Evolutionary conservation across 2,329 filamentous ascomycete genomes (phyloP).

Genomic region (Monilinia fructigena): DNA sequence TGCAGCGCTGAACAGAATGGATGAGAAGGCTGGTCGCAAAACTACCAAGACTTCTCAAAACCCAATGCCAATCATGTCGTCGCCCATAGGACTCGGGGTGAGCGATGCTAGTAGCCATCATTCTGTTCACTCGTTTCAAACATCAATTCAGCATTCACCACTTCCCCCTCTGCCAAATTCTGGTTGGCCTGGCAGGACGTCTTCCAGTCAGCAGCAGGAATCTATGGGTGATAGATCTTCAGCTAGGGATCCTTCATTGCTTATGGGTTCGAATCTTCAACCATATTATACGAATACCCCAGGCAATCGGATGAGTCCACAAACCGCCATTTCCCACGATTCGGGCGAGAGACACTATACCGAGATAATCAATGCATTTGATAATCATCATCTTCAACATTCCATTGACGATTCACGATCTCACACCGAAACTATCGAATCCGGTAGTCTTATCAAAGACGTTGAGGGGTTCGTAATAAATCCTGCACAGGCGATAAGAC

Average conservation of each 20-base stretch:
- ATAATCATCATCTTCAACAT: constrained; percentile 25
- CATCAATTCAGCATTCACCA: constrained; percentile 25
- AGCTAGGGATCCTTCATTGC: constrained; percentile 8
- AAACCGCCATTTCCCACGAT: neutral
- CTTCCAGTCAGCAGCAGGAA: constrained; percentile 25
- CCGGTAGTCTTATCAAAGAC: constrained; percentile 42
- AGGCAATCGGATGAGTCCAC: neutral
- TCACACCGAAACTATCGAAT: constrained; percentile 38
- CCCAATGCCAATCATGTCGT: neutral
- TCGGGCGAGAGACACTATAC: constrained; percentile 19
- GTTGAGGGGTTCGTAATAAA: constrained; percentile 45
- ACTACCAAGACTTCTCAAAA: constrained; percentile 1
- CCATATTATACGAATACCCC: constrained; percentile 6
- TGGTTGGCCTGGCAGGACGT: constrained; percentile 25
- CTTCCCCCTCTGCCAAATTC: constrained; percentile 15
- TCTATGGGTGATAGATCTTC: constrained; percentile 12
- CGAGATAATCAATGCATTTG: constrained; percentile 25
- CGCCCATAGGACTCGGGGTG: neutral
- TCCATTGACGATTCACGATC: constrained; percentile 37
- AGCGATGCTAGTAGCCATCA: constrained; percentile 17
- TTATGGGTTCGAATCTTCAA: constrained; percentile 18
- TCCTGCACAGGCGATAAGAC: constrained; percentile 47
- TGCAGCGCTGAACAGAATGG: constrained; percentile 58
- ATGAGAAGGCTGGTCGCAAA: constrained; percentile 26
- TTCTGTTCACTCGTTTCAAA: constrained; percentile 22